These are phyloP conservation scores for Cerioporus squamosus DNA, from an alignment of 1,284 basidiomycete species.

Conservation along the genomic window DNA sequence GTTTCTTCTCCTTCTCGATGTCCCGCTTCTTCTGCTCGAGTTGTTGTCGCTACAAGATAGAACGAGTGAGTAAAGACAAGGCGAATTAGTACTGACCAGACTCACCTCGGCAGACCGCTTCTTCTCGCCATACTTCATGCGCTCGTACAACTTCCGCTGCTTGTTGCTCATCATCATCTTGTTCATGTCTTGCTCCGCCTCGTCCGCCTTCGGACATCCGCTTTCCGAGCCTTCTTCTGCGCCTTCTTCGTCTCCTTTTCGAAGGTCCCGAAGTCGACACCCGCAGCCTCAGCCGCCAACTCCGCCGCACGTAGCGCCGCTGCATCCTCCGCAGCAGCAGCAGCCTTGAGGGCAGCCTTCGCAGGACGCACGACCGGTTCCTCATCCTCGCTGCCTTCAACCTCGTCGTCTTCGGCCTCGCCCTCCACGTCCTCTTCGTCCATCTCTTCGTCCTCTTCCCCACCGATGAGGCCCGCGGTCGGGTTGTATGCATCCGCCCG, in stretches of 20 bases:
- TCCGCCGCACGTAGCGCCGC: slow-evolving; percentile 88
- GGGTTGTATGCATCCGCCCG: slow-evolving; percentile 81
- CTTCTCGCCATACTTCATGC: slow-evolving; percentile 89
- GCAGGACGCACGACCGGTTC: slow-evolving; percentile 45
- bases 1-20: slow-evolving; percentile 63
- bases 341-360: slow-evolving; percentile 53
- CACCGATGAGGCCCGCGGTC: slow-evolving; percentile 40
- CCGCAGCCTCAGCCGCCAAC: slow-evolving; percentile 90
- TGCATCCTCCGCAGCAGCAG: slow-evolving; percentile 61
- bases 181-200: slow-evolving; percentile 87
- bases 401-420: slow-evolving; percentile 38
- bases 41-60: slow-evolving; percentile 52
- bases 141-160: slow-evolving; percentile 94
- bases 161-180: slow-evolving; percentile 99
- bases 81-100: slow-evolving; percentile 10
- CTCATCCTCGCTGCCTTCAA: slow-evolving; percentile 42
- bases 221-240: slow-evolving; percentile 54
- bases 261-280: slow-evolving; percentile 85
- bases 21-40: slow-evolving; percentile 64
- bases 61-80: background rate
- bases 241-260: slow-evolving; percentile 80
- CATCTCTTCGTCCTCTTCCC: slow-evolving; percentile 40
- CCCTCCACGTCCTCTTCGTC: slow-evolving; percentile 38
- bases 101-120: slow-evolving; percentile 84
- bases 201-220: slow-evolving; percentile 38